Conservation (phyloP, 352 stramenopile species). For the Pythium sp. region DNA sequence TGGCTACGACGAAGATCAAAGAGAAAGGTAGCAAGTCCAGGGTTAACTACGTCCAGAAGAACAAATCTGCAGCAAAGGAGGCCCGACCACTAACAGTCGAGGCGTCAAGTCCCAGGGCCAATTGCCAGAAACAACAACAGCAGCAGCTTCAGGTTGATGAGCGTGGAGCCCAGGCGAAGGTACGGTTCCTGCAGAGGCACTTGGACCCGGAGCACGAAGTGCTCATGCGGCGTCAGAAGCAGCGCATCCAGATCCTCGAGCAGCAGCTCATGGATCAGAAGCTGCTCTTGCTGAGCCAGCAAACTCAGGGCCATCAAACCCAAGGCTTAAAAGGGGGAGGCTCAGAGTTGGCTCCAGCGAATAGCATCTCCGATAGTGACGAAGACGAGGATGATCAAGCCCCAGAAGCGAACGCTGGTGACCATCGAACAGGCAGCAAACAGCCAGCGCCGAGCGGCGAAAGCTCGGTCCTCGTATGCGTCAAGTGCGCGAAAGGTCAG, state of each 20-base stretch:
- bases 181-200: conserved; percentile 13
- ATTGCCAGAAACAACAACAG: conserved; percentile 4
- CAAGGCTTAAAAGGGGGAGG: not conserved
- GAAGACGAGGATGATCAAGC: not conserved
- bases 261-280: conserved; percentile 69
- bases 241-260: conserved; percentile 56
- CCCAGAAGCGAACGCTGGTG: not conserved
- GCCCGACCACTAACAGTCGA: not conserved
- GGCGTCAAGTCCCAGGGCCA: not conserved
- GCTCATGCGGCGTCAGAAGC: conserved; percentile 37
- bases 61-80: not conserved
- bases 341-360: not conserved
- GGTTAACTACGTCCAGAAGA: conserved; percentile 10
- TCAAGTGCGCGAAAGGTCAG: conserved; percentile 20
- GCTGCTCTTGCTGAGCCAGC: conserved; percentile 32
- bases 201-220: conserved; percentile 19
- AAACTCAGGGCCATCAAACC: conserved; percentile 17
- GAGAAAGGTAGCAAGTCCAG: not conserved
- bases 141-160: not conserved
- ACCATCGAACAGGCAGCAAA: not conserved
- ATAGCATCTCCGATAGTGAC: conserved; percentile 6
- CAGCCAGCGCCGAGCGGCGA: not conserved
- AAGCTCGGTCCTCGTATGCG: conserved; percentile 10
- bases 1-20: not conserved
- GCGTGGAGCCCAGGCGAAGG: conserved; percentile 2